phyloP scores from a whole-genome alignment of 257 asterid genomes.

The Plantago ovata region DNA sequence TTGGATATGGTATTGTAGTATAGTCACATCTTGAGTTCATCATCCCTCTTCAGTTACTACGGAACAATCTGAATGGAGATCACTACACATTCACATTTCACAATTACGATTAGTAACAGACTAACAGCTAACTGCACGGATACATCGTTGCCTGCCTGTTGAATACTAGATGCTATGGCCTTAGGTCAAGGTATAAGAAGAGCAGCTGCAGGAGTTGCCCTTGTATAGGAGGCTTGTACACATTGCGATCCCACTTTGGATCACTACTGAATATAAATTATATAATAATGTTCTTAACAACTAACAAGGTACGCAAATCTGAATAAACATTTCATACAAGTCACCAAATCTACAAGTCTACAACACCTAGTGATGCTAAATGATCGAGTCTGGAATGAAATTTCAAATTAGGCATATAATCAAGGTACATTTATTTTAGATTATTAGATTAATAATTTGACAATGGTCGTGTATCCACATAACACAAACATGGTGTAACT shows the following conservation, averaged over 20 bases:
- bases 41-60: too few species aligned
- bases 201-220: not conserved
- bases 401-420: too few species aligned
- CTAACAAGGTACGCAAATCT: not conserved
- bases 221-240: not conserved
- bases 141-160: too few species aligned
- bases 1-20: too few species aligned
- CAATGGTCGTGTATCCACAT: not conserved
- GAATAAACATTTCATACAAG: too few species aligned
- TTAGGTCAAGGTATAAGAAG: too few species aligned
- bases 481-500: not conserved
- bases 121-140: too few species aligned
- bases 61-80: too few species aligned
- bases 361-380: not conserved
- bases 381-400: not conserved
- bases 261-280: slow-evolving; percentile 4
- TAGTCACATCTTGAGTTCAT: too few species aligned
- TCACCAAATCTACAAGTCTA: not conserved
- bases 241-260: not conserved
- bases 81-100: not conserved
- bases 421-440: not conserved
- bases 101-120: too few species aligned
- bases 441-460: not conserved
- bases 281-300: not conserved
- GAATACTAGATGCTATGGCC: too few species aligned